Percentiles rank a stretch among this genome's conserved stretches.
Conservation (phyloP, 768 basidiomycete genomes). For the Calocybe gangraenosa region DNA sequence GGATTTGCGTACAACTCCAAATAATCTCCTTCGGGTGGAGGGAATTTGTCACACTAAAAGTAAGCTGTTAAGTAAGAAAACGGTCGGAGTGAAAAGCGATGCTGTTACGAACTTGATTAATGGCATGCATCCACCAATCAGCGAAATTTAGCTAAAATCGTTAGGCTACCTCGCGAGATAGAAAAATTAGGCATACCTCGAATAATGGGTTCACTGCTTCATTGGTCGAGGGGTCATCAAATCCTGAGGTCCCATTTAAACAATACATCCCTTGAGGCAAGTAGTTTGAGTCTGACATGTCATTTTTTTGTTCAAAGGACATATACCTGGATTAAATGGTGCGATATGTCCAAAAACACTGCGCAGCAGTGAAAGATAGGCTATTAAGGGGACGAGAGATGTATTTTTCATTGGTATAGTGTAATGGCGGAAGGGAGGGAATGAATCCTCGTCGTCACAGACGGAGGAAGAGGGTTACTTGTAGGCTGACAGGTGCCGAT, state of each 20-base stretch:
- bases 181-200: conserved; percentile 27
- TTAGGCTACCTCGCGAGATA: background rate
- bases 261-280: conserved; percentile 44
- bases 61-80: background rate
- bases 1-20: conserved; percentile 32
- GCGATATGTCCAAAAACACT: conserved; percentile 14
- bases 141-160: conserved; percentile 4
- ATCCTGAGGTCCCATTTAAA: conserved; percentile 31
- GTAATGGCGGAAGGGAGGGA: background rate
- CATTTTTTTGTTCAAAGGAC: background rate
- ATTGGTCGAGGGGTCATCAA: conserved; percentile 32
- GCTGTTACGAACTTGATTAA: conserved; percentile 26
- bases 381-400: conserved; percentile 1
- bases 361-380: conserved; percentile 9
- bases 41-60: conserved; percentile 40
- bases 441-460: background rate
- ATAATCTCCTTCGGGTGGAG: conserved; percentile 37
- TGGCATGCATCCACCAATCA: conserved; percentile 31
- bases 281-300: conserved; percentile 2
- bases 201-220: conserved; percentile 40
- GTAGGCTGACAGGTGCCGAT: conserved; percentile 1
- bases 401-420: background rate
- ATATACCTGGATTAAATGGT: conserved; percentile 15
- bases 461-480: conserved; percentile 4
- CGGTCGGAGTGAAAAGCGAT: background rate